Conservation (phyloP, 2,329 filamentous ascomycete species). For the Rachicladosporium sp. region DNA sequence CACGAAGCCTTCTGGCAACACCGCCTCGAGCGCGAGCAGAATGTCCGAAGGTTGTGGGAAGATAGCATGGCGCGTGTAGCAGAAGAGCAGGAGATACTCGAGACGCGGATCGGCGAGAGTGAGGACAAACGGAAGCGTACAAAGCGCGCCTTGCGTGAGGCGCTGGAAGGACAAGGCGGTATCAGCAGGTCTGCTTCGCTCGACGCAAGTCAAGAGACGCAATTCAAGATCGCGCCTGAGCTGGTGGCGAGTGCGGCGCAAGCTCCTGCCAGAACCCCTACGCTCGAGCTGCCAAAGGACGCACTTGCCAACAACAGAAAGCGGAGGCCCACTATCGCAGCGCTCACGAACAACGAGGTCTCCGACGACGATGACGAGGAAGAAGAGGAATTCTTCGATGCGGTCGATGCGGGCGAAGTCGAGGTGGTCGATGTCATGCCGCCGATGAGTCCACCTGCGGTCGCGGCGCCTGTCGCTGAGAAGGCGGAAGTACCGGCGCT, state of each 20-base stretch:
- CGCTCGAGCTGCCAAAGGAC: conserved; percentile 14
- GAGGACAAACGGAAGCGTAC: conserved; percentile 83
- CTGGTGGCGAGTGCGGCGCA: conserved; percentile 2
- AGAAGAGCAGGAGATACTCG: conserved; percentile 80
- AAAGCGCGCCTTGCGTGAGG: conserved; percentile 79
- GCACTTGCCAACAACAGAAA: conserved; percentile 20
- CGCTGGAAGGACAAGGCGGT: conserved; percentile 45
- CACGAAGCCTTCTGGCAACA: conserved; percentile 97
- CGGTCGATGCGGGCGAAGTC: conserved; percentile 84
- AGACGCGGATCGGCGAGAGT: conserved; percentile 75
- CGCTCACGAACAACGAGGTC: conserved; percentile 52
- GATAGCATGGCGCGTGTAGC: conserved; percentile 98
- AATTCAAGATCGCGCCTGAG: conserved; percentile 2
- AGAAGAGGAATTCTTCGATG: conserved; percentile 93
- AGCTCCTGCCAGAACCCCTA: conserved; percentile 3
- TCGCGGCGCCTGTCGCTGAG: conserved; percentile 12
- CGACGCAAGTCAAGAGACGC: neutral
- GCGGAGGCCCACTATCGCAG: conserved; percentile 55
- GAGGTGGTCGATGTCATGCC: conserved; percentile 62
- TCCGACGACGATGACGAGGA: conserved; percentile 75
- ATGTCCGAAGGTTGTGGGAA: conserved; percentile 93
- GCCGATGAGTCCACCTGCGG: conserved; percentile 17
- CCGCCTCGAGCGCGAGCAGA: conserved; percentile 76
- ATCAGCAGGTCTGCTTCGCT: neutral
- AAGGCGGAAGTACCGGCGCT: conserved; percentile 8